These are phyloP conservation scores for Przewalskia tangutica DNA, from an alignment of 257 asterid genomes.

Conservation along the genomic window DNA sequence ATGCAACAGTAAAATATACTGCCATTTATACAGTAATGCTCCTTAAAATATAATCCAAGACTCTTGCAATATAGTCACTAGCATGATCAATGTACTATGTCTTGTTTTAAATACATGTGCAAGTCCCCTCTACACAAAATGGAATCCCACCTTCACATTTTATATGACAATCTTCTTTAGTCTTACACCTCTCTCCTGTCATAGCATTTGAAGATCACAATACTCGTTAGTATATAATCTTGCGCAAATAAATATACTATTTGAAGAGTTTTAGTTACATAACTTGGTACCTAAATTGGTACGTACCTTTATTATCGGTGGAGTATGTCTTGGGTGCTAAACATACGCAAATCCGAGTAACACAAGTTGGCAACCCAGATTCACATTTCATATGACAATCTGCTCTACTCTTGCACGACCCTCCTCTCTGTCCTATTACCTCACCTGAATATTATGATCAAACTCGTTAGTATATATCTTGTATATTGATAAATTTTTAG, in stretches of 20 bases:
- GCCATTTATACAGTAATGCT: not conserved
- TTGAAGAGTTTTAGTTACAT: not conserved
- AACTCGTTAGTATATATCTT: too few relatives aligned
- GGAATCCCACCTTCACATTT: not conserved
- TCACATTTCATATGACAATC: too few relatives aligned
- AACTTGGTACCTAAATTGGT: not conserved
- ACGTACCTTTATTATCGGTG: not conserved
- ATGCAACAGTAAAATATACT: not conserved
- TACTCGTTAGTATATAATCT: not conserved
- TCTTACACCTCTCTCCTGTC: not conserved
- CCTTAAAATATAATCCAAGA: not conserved
- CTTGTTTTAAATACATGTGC: not conserved
- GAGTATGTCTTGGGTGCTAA: not conserved
- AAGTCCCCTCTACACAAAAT: not conserved
- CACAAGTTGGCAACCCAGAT: not conserved
- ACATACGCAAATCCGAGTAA: not conserved
- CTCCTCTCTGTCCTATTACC: too few relatives aligned
- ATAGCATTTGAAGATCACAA: not conserved
- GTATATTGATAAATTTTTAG: too few relatives aligned
- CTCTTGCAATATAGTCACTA: too few relatives aligned
- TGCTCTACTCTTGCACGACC: too few relatives aligned
- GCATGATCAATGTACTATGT: not conserved
- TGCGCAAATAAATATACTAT: not conserved
- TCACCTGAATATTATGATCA: too few relatives aligned
- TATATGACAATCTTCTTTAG: not conserved